Evolutionary conservation across 139 green algal genomes (phyloP).

Genomic region (Coelastrella sp.): DNA sequence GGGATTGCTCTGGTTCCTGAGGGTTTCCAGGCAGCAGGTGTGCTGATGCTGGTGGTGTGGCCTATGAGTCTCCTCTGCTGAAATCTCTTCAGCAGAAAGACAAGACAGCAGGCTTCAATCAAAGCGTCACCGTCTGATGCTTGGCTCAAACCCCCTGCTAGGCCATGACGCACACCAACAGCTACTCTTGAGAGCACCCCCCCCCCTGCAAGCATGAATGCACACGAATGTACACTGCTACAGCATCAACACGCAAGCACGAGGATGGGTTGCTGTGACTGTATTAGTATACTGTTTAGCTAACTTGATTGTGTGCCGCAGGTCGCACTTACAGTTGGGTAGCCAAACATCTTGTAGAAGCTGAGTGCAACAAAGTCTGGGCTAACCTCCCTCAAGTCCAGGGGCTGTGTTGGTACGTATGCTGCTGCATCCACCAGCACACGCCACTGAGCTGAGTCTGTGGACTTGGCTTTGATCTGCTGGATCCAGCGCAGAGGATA

Average conservation of each 20-base stretch:
- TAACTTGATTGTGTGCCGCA: too few species aligned
- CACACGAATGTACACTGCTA: background rate
- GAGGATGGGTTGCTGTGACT: background rate
- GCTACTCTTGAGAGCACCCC: too few species aligned
- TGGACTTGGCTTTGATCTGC: slow-evolving; percentile 65
- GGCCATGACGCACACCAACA: too few species aligned
- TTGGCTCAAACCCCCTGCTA: too few species aligned
- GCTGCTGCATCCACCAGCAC: slow-evolving; percentile 83
- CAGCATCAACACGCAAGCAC: background rate
- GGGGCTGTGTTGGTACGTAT: slow-evolving; percentile 75
- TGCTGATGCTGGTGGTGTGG: too few species aligned
- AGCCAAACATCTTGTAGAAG: slow-evolving; percentile 91
- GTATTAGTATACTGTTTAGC: too few species aligned
- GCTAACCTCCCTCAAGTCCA: slow-evolving; percentile 69
- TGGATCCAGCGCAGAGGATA: slow-evolving; percentile 77
- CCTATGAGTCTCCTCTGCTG: too few species aligned
- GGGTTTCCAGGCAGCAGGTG: too few species aligned
- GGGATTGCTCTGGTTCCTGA: background rate
- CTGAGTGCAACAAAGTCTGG: slow-evolving; percentile 82
- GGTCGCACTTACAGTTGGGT: slow-evolving; percentile 66
- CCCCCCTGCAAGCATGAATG: too few species aligned
- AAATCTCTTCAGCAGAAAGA: too few species aligned
- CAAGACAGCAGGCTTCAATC: too few species aligned
- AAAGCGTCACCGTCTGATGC: too few species aligned
- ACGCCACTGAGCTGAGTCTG: slow-evolving; percentile 42